Evolutionary conservation across 306 rosid species (phyloP), one percentile per base, ranked within the genome.

Genomic region (cucumber (Cucumis sativus)): DNA sequence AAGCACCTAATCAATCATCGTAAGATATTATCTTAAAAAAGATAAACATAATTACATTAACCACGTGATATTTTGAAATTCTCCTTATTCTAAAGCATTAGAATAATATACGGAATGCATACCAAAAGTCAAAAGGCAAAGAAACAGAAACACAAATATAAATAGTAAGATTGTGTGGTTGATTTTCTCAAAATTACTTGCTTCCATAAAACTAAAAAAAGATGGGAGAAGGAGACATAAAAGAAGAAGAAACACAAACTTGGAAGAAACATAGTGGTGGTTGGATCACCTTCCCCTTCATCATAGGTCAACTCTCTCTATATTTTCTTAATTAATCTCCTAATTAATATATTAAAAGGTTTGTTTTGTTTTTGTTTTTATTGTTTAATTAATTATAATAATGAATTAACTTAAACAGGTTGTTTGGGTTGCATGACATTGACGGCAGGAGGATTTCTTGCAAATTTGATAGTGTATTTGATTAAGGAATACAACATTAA

Each of bases 201-300:
- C 30, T 7, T 10, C 0, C 18, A 3, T 33, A 11, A 63, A 39
- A 18, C 25, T 39, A 7, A 37, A 1, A 1, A 16, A n/a, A 68
- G 10, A 68, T 41, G 74, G 74, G 39, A 61, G 45, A 43, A 63
- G 66, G 3, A 74, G 66, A 17, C 37, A 63, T 70, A 55, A 78
- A 47, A 33, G 5, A 3, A 68, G 47, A 35, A 56, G 47, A 37
- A 56, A 21, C 30, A 45, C 57, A 23, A 52, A 28, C 30, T 33
- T 40, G 69, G 2, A 37, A 69, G 33, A 81, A 81, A 76, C 67
- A 61, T 41, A 9, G 41, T 33, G 87, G 89, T 21, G 89, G 85
- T 47, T 86, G 87, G 89, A 79, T 40, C 61, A 82, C 85, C 16
- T 86, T 84, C 70, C 89, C 89, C 81, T 86, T 84, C 65, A 83